Conservation (phyloP, 192 early-diverging fungal species). For the Coemansia sp. region DNA sequence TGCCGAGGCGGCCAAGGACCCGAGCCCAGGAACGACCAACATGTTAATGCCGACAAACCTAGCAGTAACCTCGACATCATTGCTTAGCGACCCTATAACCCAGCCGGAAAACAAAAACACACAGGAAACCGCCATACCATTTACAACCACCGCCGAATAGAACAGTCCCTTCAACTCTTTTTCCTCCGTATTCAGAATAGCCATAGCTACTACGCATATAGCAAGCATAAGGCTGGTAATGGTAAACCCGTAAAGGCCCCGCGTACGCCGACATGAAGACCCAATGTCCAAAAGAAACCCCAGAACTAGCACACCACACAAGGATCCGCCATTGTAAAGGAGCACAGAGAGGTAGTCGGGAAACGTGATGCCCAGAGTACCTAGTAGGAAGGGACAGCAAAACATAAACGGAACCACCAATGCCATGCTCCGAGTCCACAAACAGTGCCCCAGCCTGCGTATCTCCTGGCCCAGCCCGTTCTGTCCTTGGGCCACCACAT, state of each 20-base stretch:
- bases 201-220: neutral
- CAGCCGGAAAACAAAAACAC: slow-evolving; percentile 25
- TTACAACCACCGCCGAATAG: slow-evolving; percentile 9
- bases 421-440: neutral
- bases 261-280: neutral
- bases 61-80: slow-evolving; percentile 17
- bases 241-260: slow-evolving; percentile 14
- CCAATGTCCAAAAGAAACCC: slow-evolving; percentile 18
- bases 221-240: neutral
- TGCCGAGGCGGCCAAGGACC: slow-evolving; percentile 2
- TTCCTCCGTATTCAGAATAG: slow-evolving; percentile 3
- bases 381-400: slow-evolving; percentile 12
- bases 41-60: slow-evolving; percentile 11
- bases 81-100: slow-evolving; percentile 27
- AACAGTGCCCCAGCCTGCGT: neutral
- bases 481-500: slow-evolving; percentile 8
- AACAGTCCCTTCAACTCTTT: neutral
- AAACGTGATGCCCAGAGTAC: slow-evolving; percentile 10
- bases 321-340: slow-evolving; percentile 12
- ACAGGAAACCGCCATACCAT: slow-evolving; percentile 18
- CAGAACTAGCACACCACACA: slow-evolving; percentile 7
- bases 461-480: neutral
- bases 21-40: slow-evolving; percentile 6
- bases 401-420: slow-evolving; percentile 33
- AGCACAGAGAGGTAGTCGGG: slow-evolving; percentile 6